Evolutionary conservation across 2,329 filamentous ascomycete genomes (phyloP).

Genomic region (Gnomoniopsis sp.): DNA sequence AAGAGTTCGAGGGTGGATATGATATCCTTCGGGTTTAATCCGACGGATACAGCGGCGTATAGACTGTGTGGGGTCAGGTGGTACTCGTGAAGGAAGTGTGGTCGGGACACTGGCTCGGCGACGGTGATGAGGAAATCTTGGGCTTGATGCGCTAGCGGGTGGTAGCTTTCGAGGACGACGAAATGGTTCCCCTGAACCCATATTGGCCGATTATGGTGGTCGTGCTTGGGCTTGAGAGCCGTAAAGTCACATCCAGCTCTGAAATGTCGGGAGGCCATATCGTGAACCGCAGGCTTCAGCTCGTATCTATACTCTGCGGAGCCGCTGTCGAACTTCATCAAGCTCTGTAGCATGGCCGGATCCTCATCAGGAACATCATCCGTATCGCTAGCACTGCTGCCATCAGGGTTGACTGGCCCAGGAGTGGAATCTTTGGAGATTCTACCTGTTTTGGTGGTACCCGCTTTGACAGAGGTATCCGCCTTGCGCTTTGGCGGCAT

Average conservation of each 20-base stretch:
- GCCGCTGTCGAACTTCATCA: conserved; percentile 56
- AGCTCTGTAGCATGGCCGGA: conserved; percentile 53
- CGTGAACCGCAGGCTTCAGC: conserved; percentile 18
- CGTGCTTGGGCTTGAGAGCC: conserved; percentile 76
- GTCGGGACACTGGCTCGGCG: conserved; percentile 82
- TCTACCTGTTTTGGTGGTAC: conserved; percentile 52
- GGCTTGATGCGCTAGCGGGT: conserved; percentile 76
- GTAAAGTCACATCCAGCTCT: conserved; percentile 64
- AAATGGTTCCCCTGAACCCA: conserved; percentile 73
- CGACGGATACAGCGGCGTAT: conserved; percentile 89
- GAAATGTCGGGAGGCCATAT: conserved; percentile 30
- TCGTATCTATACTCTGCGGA: conserved; percentile 37
- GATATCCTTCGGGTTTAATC: conserved; percentile 80
- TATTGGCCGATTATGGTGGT: conserved; percentile 84
- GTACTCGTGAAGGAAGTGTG: conserved; percentile 89
- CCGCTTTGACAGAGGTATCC: conserved; percentile 40
- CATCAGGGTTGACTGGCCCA: conserved; percentile 53
- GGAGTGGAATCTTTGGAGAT: conserved; percentile 58
- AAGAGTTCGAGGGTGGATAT: conserved; percentile 80
- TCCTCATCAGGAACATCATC: conserved; percentile 45
- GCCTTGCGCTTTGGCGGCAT: conserved; percentile 76
- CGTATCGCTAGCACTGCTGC: conserved; percentile 26
- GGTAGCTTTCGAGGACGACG: conserved; percentile 90
- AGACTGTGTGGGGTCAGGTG: conserved; percentile 83
- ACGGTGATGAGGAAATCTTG: conserved; percentile 93